Evolutionary conservation across 2,329 filamentous ascomycete genomes (phyloP).

Genomic region (Aureobasidium sp.): DNA sequence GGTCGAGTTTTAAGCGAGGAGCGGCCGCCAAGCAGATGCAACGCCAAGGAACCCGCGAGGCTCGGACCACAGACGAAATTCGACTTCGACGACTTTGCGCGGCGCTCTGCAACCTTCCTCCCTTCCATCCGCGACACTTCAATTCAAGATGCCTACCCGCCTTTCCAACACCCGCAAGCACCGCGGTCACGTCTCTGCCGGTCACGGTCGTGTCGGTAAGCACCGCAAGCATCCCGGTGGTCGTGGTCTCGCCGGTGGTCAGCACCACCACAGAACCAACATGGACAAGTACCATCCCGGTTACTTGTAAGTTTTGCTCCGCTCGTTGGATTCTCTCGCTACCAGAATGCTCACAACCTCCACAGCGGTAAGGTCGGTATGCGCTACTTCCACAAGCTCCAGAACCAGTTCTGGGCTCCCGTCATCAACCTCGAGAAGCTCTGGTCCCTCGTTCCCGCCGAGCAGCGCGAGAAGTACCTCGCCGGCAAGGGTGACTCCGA

Average conservation of each 20-base stretch:
- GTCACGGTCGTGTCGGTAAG: conserved; percentile 98
- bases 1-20: not conserved
- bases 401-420: conserved; percentile 60
- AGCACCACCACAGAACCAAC: conserved; percentile 97
- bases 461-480: conserved; percentile 91
- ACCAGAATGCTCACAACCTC: conserved; percentile 44
- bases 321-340: conserved; percentile 63
- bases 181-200: conserved; percentile 96
- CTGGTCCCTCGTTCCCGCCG: conserved; percentile 86
- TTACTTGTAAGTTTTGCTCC: conserved; percentile 59
- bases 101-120: not conserved
- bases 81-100: conserved; percentile 3
- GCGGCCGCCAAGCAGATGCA: not conserved
- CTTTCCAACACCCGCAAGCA: conserved; percentile 70
- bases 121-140: conserved; percentile 1
- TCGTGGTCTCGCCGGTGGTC: conserved; percentile 90
- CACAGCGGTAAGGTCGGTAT: conserved; percentile 55
- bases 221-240: conserved; percentile 82
- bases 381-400: conserved; percentile 82
- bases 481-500: conserved; percentile 74
- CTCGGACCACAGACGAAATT: conserved; percentile 10
- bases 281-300: conserved; percentile 91
- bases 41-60: not conserved
- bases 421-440: conserved; percentile 47
- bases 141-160: conserved; percentile 61